phyloP scores from a whole-genome alignment of 108 stramenopile genomes.

The Nitzschia inconspicua region DNA sequence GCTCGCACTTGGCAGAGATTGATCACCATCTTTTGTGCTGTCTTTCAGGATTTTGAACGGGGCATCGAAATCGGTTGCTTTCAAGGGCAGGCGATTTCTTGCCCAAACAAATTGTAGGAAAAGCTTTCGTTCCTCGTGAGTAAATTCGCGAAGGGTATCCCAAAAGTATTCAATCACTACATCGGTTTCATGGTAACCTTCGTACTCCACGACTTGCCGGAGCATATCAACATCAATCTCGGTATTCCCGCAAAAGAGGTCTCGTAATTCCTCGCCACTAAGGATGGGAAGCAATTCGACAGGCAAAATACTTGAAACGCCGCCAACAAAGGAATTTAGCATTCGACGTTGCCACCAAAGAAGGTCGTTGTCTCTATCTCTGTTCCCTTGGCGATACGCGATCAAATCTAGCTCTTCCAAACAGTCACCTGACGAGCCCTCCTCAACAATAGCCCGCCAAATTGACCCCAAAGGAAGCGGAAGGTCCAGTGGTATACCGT shows the following conservation, averaged over 20 bases:
- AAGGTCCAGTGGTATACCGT: slow-evolving; percentile 84
- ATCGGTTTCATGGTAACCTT: slow-evolving; percentile 81
- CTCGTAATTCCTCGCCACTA: slow-evolving; percentile 82
- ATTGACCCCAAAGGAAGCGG: slow-evolving; percentile 72
- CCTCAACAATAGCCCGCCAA: slow-evolving; percentile 71
- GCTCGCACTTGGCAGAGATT: slow-evolving; percentile 89
- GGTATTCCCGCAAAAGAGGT: slow-evolving; percentile 85
- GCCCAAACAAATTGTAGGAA: slow-evolving; percentile 99
- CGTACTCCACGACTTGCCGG: slow-evolving; percentile 88
- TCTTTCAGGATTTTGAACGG: slow-evolving; percentile 91
- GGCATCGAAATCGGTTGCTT: slow-evolving; percentile 85
- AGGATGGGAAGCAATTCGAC: slow-evolving; percentile 87
- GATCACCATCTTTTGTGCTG: slow-evolving; percentile 56
- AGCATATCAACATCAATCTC: slow-evolving; percentile 96
- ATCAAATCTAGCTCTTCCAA: slow-evolving; percentile 70
- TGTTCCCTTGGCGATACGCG: slow-evolving; percentile 37
- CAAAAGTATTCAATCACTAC: slow-evolving; percentile 85
- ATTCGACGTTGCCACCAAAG: slow-evolving; percentile 59
- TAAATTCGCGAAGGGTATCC: slow-evolving; percentile 91
- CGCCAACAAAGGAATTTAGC: slow-evolving; percentile 87
- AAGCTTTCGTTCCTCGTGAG: slow-evolving; percentile 72
- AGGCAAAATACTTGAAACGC: slow-evolving; percentile 89
- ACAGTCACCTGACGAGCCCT: slow-evolving; percentile 18
- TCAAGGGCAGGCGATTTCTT: slow-evolving; percentile 84
- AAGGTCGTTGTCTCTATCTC: slow-evolving; percentile 7